phyloP scores from a whole-genome alignment of 208 protist genomes.

The Leptomonas seymouri region DNA sequence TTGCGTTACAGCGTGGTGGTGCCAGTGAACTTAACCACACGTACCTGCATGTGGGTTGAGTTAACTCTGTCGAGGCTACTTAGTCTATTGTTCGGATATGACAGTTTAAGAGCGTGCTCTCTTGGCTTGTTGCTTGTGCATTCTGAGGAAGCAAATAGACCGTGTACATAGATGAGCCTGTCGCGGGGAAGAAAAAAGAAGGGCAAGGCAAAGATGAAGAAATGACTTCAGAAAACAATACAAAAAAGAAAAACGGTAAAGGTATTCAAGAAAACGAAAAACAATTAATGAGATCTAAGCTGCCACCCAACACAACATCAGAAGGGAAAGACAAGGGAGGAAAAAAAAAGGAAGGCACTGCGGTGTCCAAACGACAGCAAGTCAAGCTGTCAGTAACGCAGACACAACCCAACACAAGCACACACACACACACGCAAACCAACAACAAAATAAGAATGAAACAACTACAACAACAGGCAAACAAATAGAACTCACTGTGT shows the following conservation, averaged over 20 bases:
- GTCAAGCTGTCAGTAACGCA: not conserved
- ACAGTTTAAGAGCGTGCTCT: too few relatives aligned
- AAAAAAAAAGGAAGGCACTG: slow-evolving; percentile 19
- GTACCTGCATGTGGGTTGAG: too few relatives aligned
- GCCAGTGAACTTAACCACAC: too few relatives aligned
- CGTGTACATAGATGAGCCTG: not conserved
- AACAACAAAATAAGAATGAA: not conserved
- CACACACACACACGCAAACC: not conserved
- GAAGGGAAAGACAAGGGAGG: slow-evolving; percentile 9
- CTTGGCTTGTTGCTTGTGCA: not conserved
- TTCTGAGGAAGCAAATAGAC: not conserved
- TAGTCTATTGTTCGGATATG: too few relatives aligned
- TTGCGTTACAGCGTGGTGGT: too few relatives aligned
- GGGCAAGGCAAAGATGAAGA: not conserved
- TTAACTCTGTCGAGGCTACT: too few relatives aligned
- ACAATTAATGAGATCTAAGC: slow-evolving; percentile 8
- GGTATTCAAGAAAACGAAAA: not conserved
- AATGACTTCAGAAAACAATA: not conserved
- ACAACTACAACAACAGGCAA: not conserved
- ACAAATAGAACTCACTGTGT: too few relatives aligned
- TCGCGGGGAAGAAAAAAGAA: not conserved
- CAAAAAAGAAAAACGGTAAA: not conserved
- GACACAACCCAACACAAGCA: not conserved
- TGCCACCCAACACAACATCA: not conserved
- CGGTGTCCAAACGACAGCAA: not conserved